phyloP scores from a whole-genome alignment of 768 basidiomycete species.

The Lentinula lateritia region DNA sequence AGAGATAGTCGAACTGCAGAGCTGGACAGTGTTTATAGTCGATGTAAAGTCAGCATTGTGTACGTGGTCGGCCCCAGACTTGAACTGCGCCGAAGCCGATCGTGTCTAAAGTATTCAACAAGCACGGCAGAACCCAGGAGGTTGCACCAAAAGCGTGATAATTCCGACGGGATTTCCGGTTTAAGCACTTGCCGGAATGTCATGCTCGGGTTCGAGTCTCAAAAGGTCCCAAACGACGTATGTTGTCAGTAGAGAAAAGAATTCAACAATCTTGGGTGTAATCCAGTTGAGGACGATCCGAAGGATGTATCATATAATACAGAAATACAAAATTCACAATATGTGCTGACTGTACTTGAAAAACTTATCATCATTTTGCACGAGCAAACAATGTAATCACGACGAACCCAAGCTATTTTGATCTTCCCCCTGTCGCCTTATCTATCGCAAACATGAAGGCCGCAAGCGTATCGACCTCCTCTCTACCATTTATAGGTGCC shows the following conservation, averaged over 20 bases:
- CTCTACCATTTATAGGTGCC: slow-evolving; percentile 41
- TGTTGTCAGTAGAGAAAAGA: no score
- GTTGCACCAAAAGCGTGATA: neutral
- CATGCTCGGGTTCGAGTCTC: no score
- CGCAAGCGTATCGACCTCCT: slow-evolving; percentile 79
- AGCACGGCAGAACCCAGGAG: neutral
- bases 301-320: no score
- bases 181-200: no score
- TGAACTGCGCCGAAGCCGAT: neutral
- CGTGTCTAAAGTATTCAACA: neutral
- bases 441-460: slow-evolving; percentile 76
- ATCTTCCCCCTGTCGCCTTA: slow-evolving; percentile 21
- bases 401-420: neutral
- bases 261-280: no score
- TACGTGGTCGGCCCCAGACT: neutral
- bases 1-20: neutral
- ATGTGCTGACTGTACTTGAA: no score
- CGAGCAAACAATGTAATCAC: no score
- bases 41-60: neutral
- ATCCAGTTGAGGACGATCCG: no score
- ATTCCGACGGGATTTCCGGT: neutral
- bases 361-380: no score
- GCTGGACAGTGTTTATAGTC: neutral
- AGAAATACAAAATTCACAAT: no score
- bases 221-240: no score